phyloP scores from a whole-genome alignment of 768 basidiomycete genomes.

The Rhizopogon vinicolor region DNA sequence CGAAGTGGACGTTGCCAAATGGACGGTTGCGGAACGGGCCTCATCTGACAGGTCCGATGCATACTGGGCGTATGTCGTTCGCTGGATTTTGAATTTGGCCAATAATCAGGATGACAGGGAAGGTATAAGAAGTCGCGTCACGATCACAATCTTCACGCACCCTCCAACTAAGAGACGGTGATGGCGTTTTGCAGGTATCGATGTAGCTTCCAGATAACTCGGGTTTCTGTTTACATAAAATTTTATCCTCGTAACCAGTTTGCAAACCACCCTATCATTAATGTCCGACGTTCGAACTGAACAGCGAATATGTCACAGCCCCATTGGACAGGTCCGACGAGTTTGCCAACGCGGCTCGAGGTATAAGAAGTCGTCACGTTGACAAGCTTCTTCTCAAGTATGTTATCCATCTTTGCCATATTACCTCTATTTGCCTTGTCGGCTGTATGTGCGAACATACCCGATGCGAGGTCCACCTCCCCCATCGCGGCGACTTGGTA shows the following conservation, averaged over 20 bases:
- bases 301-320: too few relatives aligned
- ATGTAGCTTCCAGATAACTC: conserved; percentile 10
- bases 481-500: conserved; percentile 56
- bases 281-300: too few relatives aligned
- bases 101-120: too few relatives aligned
- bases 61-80: too few relatives aligned
- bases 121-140: too few relatives aligned
- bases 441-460: background rate
- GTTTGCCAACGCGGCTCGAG: background rate
- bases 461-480: background rate
- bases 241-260: background rate
- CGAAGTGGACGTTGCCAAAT: too few relatives aligned
- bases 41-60: too few relatives aligned
- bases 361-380: background rate
- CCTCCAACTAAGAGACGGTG: conserved; percentile 58
- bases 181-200: conserved; percentile 36
- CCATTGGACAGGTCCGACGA: too few relatives aligned
- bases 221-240: background rate
- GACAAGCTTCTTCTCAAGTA: background rate
- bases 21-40: too few relatives aligned
- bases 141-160: too few relatives aligned
- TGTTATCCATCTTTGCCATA: background rate
- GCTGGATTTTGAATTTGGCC: too few relatives aligned
- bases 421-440: background rate
- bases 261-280: too few relatives aligned